phyloP scores from a whole-genome alignment of 331 rosid species.

The Arachis monticola region DNA sequence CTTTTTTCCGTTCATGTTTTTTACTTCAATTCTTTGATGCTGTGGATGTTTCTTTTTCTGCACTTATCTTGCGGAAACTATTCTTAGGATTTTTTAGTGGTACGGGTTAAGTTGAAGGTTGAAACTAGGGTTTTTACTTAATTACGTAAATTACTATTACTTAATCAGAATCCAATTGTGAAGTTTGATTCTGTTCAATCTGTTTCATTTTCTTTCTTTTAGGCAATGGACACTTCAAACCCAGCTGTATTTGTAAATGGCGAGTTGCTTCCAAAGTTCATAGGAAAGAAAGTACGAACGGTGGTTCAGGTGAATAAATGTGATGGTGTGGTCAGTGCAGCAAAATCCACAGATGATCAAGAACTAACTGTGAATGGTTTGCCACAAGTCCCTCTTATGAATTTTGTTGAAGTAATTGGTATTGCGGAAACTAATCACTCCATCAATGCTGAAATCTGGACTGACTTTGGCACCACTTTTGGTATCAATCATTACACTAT shows the following conservation, averaged over 20 bases:
- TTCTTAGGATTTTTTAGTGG: not conserved
- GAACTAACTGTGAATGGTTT: slow-evolving; percentile 52
- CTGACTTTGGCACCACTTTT: slow-evolving; percentile 60
- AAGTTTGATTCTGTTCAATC: slow-evolving; percentile 5
- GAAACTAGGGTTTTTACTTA: not conserved
- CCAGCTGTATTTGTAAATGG: slow-evolving; percentile 68
- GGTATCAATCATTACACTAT: slow-evolving; percentile 41
- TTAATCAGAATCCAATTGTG: not conserved
- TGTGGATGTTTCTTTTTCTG: not conserved
- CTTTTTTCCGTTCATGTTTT: not conserved
- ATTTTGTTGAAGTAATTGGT: slow-evolving; percentile 59
- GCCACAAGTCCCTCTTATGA: slow-evolving; percentile 51
- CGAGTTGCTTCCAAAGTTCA: slow-evolving; percentile 46
- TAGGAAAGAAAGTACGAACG: slow-evolving; percentile 53
- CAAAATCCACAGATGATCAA: slow-evolving; percentile 54
- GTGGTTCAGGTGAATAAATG: slow-evolving; percentile 57
- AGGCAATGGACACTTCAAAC: slow-evolving; percentile 60
- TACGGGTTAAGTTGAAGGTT: not conserved
- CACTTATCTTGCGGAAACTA: slow-evolving; percentile 34
- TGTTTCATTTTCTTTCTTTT: slow-evolving; percentile 12
- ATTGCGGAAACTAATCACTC: slow-evolving; percentile 53
- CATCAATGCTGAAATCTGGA: slow-evolving; percentile 54
- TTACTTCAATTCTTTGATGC: not conserved
- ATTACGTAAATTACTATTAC: not conserved
- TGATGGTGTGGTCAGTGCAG: slow-evolving; percentile 37